Evolutionary conservation across 139 green algal genomes (phyloP), one percentile per base, ranked within the genome.

Genomic region (Edaphochlamys debaryana): DNA sequence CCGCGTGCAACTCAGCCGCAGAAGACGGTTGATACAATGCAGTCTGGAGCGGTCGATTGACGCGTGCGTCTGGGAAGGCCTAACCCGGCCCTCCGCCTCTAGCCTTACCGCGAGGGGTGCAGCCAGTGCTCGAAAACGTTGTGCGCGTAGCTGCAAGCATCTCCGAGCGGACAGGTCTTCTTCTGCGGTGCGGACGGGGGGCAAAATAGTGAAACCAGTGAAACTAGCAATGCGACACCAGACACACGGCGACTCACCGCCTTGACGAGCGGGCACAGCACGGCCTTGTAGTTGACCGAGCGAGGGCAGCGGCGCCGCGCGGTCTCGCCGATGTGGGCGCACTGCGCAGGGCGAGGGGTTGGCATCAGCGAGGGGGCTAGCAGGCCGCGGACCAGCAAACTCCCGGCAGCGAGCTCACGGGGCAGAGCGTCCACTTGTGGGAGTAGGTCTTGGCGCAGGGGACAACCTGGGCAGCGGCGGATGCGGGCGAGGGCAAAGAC

Each of bases 51-150:
- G n/a, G n/a, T n/a, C n/a, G n/a, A n/a, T n/a, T n/a, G n/a, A n/a
- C n/a, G n/a, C n/a, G n/a, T n/a, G n/a, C n/a, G n/a, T n/a, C n/a
- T n/a, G n/a, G n/a, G n/a, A n/a, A n/a, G n/a, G n/a, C n/a, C n/a
- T n/a, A n/a, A n/a, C n/a, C n/a, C n/a, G n/a, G n/a, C n/a, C n/a
- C n/a, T n/a, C n/a, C n/a, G n/a, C n/a, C n/a, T n/a, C n/a, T n/a
- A n/a, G n/a, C n/a, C 87, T 9, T 93, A 96, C 78, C 94, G 94
- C 58, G 76, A 94, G 5, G 95, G 95, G 79, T 98, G 95, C 62
- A 98, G 90, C 94, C 95, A 98, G 83, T 96, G 96, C 89, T 98
- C 95, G 40, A 98, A 98, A 0, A 98, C 93, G 70, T 96, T 97
- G 89, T 98, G 94, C 9, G 92, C 90, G 68, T 95, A 97, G 36